Evolutionary conservation across 805 yeast species (phyloP).

Genomic region (Suhomyces faveliae): DNA sequence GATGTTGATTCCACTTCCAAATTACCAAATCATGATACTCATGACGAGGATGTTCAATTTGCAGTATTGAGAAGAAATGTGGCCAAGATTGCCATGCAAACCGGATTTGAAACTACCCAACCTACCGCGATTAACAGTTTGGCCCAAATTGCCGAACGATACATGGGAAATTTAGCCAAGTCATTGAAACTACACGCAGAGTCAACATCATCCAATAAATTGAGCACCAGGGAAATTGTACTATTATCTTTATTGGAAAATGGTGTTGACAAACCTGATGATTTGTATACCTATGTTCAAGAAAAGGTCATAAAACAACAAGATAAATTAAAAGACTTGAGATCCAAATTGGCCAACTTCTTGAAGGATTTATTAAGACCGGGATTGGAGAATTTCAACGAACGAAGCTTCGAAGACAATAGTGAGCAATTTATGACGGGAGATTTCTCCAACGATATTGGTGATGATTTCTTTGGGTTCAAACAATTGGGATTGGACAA

Average conservation of each 20-base stretch:
- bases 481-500: slow-evolving; percentile 89
- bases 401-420: slow-evolving; percentile 79
- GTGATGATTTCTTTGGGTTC: slow-evolving; percentile 98
- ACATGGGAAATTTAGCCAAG: slow-evolving; percentile 68
- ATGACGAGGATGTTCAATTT: slow-evolving; percentile 59
- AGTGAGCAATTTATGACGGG: slow-evolving; percentile 94
- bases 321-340: slow-evolving; percentile 65
- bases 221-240: slow-evolving; percentile 46
- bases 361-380: slow-evolving; percentile 84
- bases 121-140: slow-evolving; percentile 73
- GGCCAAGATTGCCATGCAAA: slow-evolving; percentile 81
- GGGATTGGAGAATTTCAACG: slow-evolving; percentile 67
- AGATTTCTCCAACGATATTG: slow-evolving; percentile 88
- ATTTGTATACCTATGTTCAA: slow-evolving; percentile 67
- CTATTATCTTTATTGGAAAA: slow-evolving; percentile 72
- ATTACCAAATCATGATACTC: slow-evolving; percentile 63
- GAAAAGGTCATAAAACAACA: slow-evolving; percentile 72
- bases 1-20: slow-evolving; percentile 86
- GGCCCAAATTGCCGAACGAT: slow-evolving; percentile 81
- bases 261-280: slow-evolving; percentile 80
- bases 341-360: slow-evolving; percentile 62
- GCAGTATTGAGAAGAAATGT: slow-evolving; percentile 66
- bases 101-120: slow-evolving; percentile 86
- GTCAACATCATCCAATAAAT: slow-evolving; percentile 48
- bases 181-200: slow-evolving; percentile 73